These are phyloP conservation scores for Pyrus bretschneideri DNA, from an alignment of 306 rosid genomes.

Conservation along the genomic window DNA sequence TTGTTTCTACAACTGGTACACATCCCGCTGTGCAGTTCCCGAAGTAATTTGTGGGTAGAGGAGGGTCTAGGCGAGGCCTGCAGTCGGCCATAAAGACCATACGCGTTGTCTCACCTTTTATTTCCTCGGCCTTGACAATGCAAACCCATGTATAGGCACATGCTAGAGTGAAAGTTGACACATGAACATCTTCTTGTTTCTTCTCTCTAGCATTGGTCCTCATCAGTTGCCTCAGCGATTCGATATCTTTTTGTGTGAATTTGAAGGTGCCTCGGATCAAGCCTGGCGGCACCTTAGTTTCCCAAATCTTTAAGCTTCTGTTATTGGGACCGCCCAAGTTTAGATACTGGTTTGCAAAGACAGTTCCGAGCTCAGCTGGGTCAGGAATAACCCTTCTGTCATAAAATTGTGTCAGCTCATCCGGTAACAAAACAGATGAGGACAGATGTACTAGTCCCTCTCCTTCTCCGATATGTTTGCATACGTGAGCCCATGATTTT, in stretches of 20 bases:
- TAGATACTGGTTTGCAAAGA: background rate
- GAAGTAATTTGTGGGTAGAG: slow-evolving; percentile 8
- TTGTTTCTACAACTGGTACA: background rate
- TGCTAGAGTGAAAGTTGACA: slow-evolving; percentile 11
- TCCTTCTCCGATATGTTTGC: background rate
- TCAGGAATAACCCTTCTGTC: slow-evolving; percentile 25
- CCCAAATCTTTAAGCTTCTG: background rate
- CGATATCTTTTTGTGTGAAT: background rate
- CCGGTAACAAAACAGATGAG: background rate
- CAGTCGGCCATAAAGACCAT: slow-evolving; percentile 9
- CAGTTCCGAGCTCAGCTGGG: slow-evolving; percentile 3
- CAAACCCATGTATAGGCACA: slow-evolving; percentile 26
- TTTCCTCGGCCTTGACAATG: slow-evolving; percentile 12
- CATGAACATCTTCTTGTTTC: background rate
- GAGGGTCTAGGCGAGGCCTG: slow-evolving; percentile 18
- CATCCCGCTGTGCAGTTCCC: slow-evolving; percentile 21
- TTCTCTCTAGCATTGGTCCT: background rate
- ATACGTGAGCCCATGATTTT: slow-evolving; percentile 20
- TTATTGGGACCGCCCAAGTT: background rate
- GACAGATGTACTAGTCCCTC: too few relatives aligned
- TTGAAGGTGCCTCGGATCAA: background rate
- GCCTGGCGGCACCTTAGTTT: background rate
- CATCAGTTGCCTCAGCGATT: background rate
- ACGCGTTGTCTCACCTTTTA: background rate
- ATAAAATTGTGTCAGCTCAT: background rate